phyloP scores from a whole-genome alignment of 495 filamentous ascomycete genomes.

The Usnea hakonensis region DNA sequence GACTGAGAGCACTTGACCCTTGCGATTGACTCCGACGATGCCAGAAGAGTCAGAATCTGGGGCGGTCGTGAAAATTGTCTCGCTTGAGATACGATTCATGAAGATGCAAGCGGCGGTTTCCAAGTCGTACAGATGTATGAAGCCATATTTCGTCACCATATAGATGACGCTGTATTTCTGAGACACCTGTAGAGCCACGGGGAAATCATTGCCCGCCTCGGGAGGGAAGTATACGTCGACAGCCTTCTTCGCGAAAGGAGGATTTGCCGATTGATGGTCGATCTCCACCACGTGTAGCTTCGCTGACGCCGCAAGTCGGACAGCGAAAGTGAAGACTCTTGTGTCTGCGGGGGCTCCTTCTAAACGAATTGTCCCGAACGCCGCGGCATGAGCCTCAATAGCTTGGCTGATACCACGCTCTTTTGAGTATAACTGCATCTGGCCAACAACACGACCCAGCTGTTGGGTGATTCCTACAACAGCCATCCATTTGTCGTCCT shows the following conservation, averaged over 20 bases:
- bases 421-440: constrained; percentile 93
- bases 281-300: constrained; percentile 99
- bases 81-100: constrained; percentile 99
- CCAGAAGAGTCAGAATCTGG: constrained; percentile 76
- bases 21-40: constrained; percentile 91
- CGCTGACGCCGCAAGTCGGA: constrained; percentile 74
- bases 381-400: constrained; percentile 94
- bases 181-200: constrained; percentile 96
- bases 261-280: constrained; percentile 83
- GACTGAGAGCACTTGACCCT: constrained; percentile 91
- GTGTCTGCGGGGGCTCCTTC: constrained; percentile 86
- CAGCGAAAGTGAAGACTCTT: constrained; percentile 94
- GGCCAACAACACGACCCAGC: constrained; percentile 85
- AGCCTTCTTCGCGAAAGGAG: constrained; percentile 83
- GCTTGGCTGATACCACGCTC: constrained; percentile 95
- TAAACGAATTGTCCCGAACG: constrained; percentile 82
- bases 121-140: constrained; percentile 97
- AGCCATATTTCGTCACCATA: constrained; percentile 96
- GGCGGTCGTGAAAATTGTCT: constrained; percentile 95
- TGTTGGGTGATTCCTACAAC: constrained; percentile 92
- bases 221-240: constrained; percentile 96
- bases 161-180: constrained; percentile 93
- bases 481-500: constrained; percentile 96
- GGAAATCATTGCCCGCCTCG: constrained; percentile 93
- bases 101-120: constrained; percentile 97